phyloP scores from a whole-genome alignment of 2,329 filamentous ascomycete genomes.

The Claviceps maximensis region DNA sequence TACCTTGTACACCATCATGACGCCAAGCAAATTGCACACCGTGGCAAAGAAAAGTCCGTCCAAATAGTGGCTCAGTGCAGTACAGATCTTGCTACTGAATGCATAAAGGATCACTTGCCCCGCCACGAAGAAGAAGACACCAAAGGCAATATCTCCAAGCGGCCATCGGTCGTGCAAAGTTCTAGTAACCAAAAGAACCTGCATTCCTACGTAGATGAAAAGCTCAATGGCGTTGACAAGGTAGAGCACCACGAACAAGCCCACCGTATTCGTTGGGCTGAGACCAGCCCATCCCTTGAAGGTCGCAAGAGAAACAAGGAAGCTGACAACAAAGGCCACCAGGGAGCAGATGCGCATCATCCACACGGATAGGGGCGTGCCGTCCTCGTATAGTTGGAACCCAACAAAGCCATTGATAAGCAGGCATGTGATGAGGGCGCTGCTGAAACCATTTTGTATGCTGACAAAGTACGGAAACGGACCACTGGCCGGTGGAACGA shows the following conservation, averaged over 20 bases:
- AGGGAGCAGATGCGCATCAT: constrained; percentile 67
- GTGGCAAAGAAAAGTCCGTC: constrained; percentile 93
- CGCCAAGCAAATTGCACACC: constrained; percentile 79
- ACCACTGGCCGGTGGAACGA: constrained; percentile 67
- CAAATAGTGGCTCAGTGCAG: constrained; percentile 75
- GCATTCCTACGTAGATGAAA: constrained; percentile 73
- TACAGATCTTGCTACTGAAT: constrained; percentile 75
- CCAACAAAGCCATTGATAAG: constrained; percentile 97
- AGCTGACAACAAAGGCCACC: constrained; percentile 73
- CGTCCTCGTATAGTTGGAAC: constrained; percentile 96
- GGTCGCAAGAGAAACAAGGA: constrained; percentile 77
- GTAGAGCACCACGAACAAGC: constrained; percentile 84
- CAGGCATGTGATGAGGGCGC: constrained; percentile 75
- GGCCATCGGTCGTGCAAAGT: constrained; percentile 95
- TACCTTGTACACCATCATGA: constrained; percentile 99
- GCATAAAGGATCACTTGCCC: constrained; percentile 90
- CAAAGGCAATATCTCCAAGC: constrained; percentile 80
- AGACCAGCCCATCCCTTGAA: constrained; percentile 88
- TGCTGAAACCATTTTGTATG: constrained; percentile 71
- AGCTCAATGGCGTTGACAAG: constrained; percentile 80
- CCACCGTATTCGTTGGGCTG: constrained; percentile 71
- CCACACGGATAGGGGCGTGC: constrained; percentile 88
- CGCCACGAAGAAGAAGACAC: constrained; percentile 77
- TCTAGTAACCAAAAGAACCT: constrained; percentile 74
- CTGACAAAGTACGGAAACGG: constrained; percentile 88